Evolutionary conservation across 352 stramenopile species (phyloP), one percentile per base, ranked within the genome.

Genomic region (Phytopythium aichiense): DNA sequence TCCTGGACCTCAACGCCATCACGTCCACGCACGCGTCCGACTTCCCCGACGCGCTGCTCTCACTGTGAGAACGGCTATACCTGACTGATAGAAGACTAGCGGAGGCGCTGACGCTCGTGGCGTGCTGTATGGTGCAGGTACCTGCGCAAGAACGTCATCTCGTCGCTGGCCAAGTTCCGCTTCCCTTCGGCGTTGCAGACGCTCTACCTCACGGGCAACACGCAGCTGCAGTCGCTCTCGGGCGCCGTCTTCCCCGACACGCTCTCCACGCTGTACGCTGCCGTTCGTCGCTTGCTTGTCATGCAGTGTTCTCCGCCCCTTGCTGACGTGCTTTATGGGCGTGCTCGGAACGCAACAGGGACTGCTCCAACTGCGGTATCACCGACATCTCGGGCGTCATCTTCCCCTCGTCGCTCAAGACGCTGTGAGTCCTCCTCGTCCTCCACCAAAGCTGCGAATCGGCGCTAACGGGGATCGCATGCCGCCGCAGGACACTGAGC

Each of bases 161-260:
- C 61, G 7, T 74, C 69, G 11, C 60, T 79, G 18, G 31, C 52
- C 52, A 48, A 58, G 2, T 73, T 68, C 49, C 31, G 28, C 31
- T 73, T 76, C 52, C 63, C 65, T 1, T 40, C 46, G 20, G 38
- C 45, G 12, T 40, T 76, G n/a, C 63, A 67, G 49, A 53, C 58
- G 37, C 51, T 73, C 25, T 74, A 62, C 50, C 58, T 84, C 12
- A 77, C 71, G 46, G 72, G 73, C 11, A 88, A 88, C 56, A 42
- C 64, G 43, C 60, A 79, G 30, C 69, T 82, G 25, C 67, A 68
- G 9, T 73, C 69, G 23, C 58, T 88, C 46, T 46, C 80, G 48
- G 76, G 74, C 20, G 65, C 73, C 46, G 69, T 79, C 16, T 65
- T 88, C 22, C 76, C 79, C 0, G 66, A 77, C 50, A 72, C 63